Percentiles rank a stretch among this genome's conserved stretches.
Evolutionary conservation across 306 rosid species (phyloP).

Genomic region (Prunus padus): DNA sequence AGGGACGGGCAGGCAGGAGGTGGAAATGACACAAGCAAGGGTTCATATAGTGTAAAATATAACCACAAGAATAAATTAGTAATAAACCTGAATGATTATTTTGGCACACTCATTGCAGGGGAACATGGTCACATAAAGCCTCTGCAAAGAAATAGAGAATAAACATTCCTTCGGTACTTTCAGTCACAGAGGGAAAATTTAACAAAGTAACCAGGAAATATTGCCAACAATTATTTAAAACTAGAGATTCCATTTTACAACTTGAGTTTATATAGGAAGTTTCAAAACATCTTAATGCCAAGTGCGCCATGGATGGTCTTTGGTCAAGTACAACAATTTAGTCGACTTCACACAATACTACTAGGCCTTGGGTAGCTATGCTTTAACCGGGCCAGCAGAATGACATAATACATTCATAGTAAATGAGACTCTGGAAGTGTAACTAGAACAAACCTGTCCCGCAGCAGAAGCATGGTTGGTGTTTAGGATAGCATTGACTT

Average conservation of each 20-base stretch:
- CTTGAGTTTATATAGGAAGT: not conserved
- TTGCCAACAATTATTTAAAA: not conserved
- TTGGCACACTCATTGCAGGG: conserved; percentile 95
- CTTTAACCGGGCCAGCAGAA: not conserved
- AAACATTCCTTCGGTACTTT: not conserved
- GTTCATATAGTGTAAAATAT: not conserved
- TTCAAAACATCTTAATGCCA: not conserved
- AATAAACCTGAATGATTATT: conserved; percentile 84
- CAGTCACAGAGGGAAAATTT: not conserved
- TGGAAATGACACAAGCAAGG: not conserved
- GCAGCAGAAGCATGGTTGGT: conserved; percentile 95
- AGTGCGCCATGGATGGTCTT: not conserved
- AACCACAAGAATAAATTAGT: conserved; percentile 7
- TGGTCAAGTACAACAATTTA: not conserved
- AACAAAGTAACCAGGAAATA: not conserved
- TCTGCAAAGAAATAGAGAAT: conserved; percentile 45
- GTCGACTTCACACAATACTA: not conserved
- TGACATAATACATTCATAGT: not conserved
- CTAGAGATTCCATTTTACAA: not conserved
- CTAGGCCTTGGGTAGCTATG: not conserved
- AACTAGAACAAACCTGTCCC: conserved; percentile 66
- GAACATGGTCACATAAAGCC: conserved; percentile 80
- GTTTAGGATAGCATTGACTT: conserved; percentile 90
- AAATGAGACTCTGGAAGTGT: not conserved
- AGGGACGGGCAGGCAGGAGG: not conserved